phyloP scores from a whole-genome alignment of 2,329 filamentous ascomycete species.

The Ambrosiella xylebori region DNA sequence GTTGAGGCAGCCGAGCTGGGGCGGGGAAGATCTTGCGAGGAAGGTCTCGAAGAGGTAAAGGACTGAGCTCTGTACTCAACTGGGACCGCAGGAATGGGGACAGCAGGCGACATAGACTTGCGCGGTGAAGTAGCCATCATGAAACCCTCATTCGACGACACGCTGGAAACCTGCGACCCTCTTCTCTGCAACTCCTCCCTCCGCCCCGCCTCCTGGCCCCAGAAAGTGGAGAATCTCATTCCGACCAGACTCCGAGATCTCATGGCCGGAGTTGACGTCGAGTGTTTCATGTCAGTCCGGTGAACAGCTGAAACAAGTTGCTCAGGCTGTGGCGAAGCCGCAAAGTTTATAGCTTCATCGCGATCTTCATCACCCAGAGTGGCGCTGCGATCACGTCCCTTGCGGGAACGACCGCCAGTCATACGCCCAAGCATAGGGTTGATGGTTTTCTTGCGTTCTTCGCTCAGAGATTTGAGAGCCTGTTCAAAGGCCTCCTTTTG shows the following conservation, averaged over 20 bases:
- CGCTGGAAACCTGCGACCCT: slow-evolving; percentile 9
- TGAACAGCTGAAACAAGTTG: background rate
- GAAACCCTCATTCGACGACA: background rate
- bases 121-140: no score
- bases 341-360: background rate
- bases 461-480: slow-evolving; percentile 7
- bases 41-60: background rate
- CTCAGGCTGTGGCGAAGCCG: background rate
- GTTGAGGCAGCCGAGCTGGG: background rate
- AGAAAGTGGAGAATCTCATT: slow-evolving; percentile 11
- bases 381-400: slow-evolving; percentile 2
- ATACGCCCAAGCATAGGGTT: slow-evolving; percentile 12
- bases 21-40: background rate
- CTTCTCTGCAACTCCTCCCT: slow-evolving; percentile 12
- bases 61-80: background rate
- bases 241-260: slow-evolving; percentile 21
- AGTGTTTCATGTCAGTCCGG: background rate
- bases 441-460: slow-evolving; percentile 10
- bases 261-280: slow-evolving; percentile 16
- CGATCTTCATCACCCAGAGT: background rate
- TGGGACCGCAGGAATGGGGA: background rate
- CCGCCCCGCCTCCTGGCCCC: background rate
- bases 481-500: slow-evolving; percentile 12
- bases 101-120: no score
- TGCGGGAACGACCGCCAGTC: slow-evolving; percentile 5